Evolutionary conservation across 371 early-diverging fungal genomes (phyloP).

Genomic region (Rozella allomycis): DNA sequence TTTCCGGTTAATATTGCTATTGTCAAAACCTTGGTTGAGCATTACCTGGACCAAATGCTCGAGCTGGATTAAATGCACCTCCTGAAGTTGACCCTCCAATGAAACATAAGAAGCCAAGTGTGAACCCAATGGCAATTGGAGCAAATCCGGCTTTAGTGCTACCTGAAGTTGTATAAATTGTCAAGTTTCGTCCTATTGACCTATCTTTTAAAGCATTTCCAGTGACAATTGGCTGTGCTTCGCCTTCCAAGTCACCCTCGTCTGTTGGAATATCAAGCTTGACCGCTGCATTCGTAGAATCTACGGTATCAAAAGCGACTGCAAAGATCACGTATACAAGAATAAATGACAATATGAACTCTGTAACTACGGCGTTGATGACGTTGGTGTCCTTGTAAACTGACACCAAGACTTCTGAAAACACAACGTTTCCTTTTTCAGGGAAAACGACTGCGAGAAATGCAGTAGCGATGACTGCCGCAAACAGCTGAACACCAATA

Average conservation of each 20-base stretch:
- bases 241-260: conserved; percentile 2
- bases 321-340: conserved; percentile 51
- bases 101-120: conserved; percentile 41
- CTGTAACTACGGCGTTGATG: conserved; percentile 31
- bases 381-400: conserved; percentile 7
- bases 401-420: conserved; percentile 13
- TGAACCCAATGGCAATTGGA: conserved; percentile 33
- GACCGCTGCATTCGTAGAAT: conserved; percentile 24
- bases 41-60: conserved; percentile 20
- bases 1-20: conserved; percentile 29
- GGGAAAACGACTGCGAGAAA: conserved; percentile 33
- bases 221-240: neutral
- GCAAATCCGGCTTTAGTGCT: conserved; percentile 38
- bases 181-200: conserved; percentile 18
- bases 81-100: conserved; percentile 39
- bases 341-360: conserved; percentile 36
- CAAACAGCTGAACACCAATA: conserved; percentile 34
- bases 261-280: conserved; percentile 11
- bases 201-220: neutral
- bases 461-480: conserved; percentile 29
- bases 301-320: conserved; percentile 44
- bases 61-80: conserved; percentile 49
- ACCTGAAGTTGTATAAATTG: conserved; percentile 36
- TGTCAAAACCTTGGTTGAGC: conserved; percentile 4
- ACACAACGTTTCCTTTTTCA: conserved; percentile 12